These are phyloP conservation scores for Xylaria sp. DNA, from an alignment of 2,329 filamentous ascomycete genomes.

Conservation along the genomic window DNA sequence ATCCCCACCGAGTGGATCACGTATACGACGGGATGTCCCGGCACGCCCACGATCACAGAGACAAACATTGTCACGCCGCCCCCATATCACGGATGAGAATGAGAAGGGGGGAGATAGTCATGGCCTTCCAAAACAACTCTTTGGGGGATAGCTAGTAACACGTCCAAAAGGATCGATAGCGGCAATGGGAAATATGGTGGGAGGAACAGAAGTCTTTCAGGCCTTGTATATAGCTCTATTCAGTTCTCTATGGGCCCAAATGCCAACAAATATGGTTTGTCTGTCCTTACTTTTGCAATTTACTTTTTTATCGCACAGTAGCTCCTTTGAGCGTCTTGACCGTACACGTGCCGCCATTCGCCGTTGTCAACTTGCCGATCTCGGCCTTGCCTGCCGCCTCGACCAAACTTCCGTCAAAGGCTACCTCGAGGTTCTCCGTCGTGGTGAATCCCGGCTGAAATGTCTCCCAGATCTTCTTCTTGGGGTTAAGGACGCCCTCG, in stretches of 20 bases:
- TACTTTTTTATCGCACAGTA: slow-evolving; percentile 72
- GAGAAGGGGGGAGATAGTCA: background rate
- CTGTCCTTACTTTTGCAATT: background rate
- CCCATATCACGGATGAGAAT: slow-evolving; percentile 14
- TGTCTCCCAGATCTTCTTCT: slow-evolving; percentile 99
- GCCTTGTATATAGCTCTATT: slow-evolving; percentile 24
- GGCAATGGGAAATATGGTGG: background rate
- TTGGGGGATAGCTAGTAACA: background rate
- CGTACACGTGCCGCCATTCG: slow-evolving; percentile 78
- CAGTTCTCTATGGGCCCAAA: slow-evolving; percentile 22
- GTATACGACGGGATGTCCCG: slow-evolving; percentile 38
- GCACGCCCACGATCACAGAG: slow-evolving; percentile 31
- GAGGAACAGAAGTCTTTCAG: background rate
- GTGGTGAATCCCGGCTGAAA: slow-evolving; percentile 97
- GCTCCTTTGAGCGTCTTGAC: slow-evolving; percentile 82
- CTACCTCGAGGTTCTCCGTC: slow-evolving; percentile 78
- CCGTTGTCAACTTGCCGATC: slow-evolving; percentile 73
- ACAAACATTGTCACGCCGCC: slow-evolving; percentile 33
- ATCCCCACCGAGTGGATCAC: slow-evolving; percentile 38
- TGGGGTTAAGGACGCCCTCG: slow-evolving; percentile 92
- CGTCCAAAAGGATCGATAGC: background rate
- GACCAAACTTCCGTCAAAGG: slow-evolving; percentile 80
- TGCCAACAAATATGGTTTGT: slow-evolving; percentile 5
- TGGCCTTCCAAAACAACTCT: too few relatives aligned
- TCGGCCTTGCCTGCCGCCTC: slow-evolving; percentile 77